Base-by-base conservation (phyloP, 768 basidiomycete genomes). In the Lentinula detonsa region DNA sequence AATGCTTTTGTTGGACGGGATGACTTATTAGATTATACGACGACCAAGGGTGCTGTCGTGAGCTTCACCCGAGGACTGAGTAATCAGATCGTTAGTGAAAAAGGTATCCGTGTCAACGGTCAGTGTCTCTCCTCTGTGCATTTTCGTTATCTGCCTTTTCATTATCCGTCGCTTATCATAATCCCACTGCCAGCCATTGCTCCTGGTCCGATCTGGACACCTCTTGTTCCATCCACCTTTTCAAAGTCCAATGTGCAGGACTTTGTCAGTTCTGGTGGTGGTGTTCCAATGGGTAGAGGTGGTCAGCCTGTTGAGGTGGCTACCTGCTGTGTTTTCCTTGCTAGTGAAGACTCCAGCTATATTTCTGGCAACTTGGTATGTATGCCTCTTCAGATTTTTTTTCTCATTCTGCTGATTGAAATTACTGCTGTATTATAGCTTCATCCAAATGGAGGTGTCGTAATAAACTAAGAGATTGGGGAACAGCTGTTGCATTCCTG, bases 41-140 rank as follows among this genome's bases (percentile, higher is more conserved):
- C 80, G 7, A 82, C 82, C 31, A 84, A 84, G 67, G 82, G 83
- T 9, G 78, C 81, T 8, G 79, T 83, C 61, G 72, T 82, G 55
- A 74, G 67, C 13, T 81, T 82, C 68, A 76, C 77, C 54, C 70
- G 82, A 31, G 78, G 75, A 0, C 69, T 83, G 58, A 76, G 74
- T 55, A 83, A 82, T 67, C 80, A 83, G 67, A 73, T 83, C 42
- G 76, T 82, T 45, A 76, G 77, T 58, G 74, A 77, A 62, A 80
- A 77, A 67, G 76, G 74, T 6, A 78, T 83, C 61, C 71, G 82
- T 23, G 78, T 80, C 51, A 81, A 81, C 62, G 70, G 74, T 72
- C 57, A 63, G 71, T 65, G 33, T 28, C 28, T 28, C 28, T 28
- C 3, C 28, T 28, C 28, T 0, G 2, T 28, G 3, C 3, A 28